Evolutionary conservation across 768 basidiomycete species (phyloP).

Genomic region (Lactarius hatsudake): DNA sequence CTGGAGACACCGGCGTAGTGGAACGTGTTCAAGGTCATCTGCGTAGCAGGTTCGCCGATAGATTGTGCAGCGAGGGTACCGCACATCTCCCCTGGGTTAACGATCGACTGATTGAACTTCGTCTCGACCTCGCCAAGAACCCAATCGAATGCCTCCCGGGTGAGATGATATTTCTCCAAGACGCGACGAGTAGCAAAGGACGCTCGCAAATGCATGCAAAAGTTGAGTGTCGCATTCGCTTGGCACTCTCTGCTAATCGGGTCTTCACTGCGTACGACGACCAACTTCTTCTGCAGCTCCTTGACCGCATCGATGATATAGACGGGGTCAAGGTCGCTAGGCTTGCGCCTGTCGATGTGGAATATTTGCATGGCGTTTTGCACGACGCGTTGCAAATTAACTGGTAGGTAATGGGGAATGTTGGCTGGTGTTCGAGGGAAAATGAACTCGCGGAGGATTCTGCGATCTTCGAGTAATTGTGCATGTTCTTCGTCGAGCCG

Average conservation of each 20-base stretch:
- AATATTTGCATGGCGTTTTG: constrained; percentile 96
- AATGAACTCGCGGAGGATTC: constrained; percentile 72
- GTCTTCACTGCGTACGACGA: constrained; percentile 89
- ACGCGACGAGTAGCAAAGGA: constrained; percentile 86
- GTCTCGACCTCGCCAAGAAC: constrained; percentile 91
- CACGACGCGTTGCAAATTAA: constrained; percentile 92
- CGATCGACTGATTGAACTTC: constrained; percentile 91
- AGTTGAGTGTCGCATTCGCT: constrained; percentile 84
- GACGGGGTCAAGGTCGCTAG: constrained; percentile 85
- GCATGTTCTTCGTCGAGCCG: constrained; percentile 78
- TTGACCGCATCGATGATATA: constrained; percentile 82
- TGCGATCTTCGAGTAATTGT: constrained; percentile 71
- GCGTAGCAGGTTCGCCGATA: constrained; percentile 98
- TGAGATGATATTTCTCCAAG: constrained; percentile 84
- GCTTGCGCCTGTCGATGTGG: constrained; percentile 92
- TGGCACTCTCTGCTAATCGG: constrained; percentile 73
- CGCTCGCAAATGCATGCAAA: constrained; percentile 90
- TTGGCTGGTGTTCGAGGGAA: constrained; percentile 75
- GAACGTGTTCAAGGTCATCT: constrained; percentile 99
- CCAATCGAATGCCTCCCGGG: constrained; percentile 96
- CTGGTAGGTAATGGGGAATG: constrained; percentile 83
- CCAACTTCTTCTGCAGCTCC: constrained; percentile 69
- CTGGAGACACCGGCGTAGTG: constrained; percentile 99
- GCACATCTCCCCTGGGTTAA: constrained; percentile 98
- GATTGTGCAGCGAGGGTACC: constrained; percentile 97